These are phyloP conservation scores for Daldinia concentrica DNA, from an alignment of 495 filamentous ascomycete genomes.

Conservation along the genomic window DNA sequence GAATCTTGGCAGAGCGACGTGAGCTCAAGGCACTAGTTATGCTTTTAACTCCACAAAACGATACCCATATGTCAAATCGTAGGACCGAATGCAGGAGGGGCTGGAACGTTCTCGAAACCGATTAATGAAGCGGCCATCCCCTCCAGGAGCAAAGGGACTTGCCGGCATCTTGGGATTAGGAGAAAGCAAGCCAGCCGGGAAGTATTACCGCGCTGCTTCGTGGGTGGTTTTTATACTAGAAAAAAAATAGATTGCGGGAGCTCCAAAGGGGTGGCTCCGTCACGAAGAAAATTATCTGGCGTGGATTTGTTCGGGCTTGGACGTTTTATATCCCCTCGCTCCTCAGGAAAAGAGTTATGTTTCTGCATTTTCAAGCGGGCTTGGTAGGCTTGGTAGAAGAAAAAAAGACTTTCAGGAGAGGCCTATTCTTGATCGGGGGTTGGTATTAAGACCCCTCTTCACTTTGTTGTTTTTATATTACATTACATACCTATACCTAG, in stretches of 20 bases:
- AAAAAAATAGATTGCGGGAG: conserved; percentile 12
- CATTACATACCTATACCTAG: not conserved
- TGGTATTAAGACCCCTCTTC: not conserved
- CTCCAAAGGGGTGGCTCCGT: not conserved
- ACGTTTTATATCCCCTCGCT: not conserved
- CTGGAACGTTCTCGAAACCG: conserved; percentile 11
- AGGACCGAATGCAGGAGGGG: conserved; percentile 7
- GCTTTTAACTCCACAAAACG: conserved; percentile 27
- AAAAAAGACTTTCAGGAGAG: conserved; percentile 22
- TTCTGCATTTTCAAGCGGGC: conserved; percentile 33
- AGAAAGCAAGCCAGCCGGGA: conserved; percentile 16
- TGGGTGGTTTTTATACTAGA: conserved; percentile 1
- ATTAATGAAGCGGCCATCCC: conserved; percentile 21
- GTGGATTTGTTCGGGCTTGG: not conserved
- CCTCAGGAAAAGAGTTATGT: conserved; percentile 11
- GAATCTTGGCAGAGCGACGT: conserved; percentile 45
- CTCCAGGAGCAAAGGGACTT: conserved; percentile 8
- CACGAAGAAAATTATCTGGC: not conserved
- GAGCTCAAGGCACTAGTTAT: conserved; percentile 47
- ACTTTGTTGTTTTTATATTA: conserved; percentile 7
- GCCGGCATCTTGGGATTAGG: conserved; percentile 32
- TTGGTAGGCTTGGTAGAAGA: conserved; percentile 12
- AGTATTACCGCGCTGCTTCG: conserved; percentile 4
- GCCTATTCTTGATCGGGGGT: conserved; percentile 16
- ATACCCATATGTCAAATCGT: conserved; percentile 12